Conservation (phyloP, 306 rosid genomes). For the Lotus japonicus region DNA sequence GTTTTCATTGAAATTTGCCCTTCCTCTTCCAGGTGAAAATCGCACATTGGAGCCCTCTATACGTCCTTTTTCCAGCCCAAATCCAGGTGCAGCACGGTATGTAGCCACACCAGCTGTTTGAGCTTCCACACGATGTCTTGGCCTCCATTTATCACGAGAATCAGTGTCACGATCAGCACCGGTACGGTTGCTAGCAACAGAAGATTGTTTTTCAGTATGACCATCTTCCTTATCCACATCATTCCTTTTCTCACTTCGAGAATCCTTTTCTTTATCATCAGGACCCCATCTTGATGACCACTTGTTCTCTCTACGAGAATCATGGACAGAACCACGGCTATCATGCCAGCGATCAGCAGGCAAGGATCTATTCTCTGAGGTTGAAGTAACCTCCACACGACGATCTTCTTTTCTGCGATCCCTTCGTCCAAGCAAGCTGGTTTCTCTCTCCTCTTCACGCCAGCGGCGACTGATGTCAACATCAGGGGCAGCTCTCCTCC, state of each 20-base stretch:
- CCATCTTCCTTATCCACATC: conserved; percentile 51
- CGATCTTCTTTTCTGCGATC: conserved; percentile 69
- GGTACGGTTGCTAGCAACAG: conserved; percentile 37
- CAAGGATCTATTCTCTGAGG: conserved; percentile 41
- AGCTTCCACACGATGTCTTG: conserved; percentile 63
- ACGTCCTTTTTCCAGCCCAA: conserved; percentile 65
- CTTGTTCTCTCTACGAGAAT: conserved; percentile 64
- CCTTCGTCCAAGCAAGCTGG: conserved; percentile 62
- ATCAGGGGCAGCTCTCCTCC: conserved; percentile 55
- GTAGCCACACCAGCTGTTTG: conserved; percentile 52
- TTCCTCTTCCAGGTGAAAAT: conserved; percentile 68
- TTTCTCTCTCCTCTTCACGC: conserved; percentile 87
- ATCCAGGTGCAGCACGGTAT: conserved; percentile 76
- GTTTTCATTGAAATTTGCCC: conserved; percentile 35
- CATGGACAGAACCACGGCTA: conserved; percentile 46
- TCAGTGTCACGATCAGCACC: conserved; percentile 58
- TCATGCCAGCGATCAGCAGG: conserved; percentile 57
- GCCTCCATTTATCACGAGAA: conserved; percentile 83
- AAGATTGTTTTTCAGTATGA: conserved; percentile 44
- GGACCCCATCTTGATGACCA: conserved; percentile 90
- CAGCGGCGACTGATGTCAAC: conserved; percentile 52
- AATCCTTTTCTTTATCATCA: conserved; percentile 69
- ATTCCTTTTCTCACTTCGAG: conserved; percentile 50
- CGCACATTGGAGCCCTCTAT: conserved; percentile 41
- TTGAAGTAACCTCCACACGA: conserved; percentile 42